These are phyloP conservation scores for Rhazya stricta DNA, from an alignment of 257 asterid genomes.

Conservation along the genomic window DNA sequence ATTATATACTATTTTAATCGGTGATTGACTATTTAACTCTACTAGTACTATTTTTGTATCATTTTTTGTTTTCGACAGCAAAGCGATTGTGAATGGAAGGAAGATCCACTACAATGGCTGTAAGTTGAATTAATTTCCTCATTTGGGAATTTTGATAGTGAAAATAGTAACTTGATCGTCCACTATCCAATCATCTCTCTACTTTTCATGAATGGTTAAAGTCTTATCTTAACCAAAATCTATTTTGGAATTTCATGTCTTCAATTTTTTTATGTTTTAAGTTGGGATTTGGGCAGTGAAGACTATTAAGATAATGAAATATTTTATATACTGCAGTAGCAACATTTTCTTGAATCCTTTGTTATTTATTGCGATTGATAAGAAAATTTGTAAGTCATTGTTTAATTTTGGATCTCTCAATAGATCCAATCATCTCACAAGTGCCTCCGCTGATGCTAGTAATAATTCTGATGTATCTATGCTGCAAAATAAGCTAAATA, in stretches of 20 bases:
- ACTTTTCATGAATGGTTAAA: neutral
- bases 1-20: too few species aligned
- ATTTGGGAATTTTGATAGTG: neutral
- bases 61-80: neutral
- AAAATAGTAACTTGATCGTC: neutral
- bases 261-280: too few species aligned
- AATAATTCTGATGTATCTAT: too few species aligned
- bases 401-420: neutral
- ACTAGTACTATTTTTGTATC: too few species aligned
- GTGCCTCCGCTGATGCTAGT: neutral
- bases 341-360: too few species aligned
- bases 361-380: too few species aligned
- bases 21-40: neutral
- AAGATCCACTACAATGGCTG: neutral
- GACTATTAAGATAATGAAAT: neutral
- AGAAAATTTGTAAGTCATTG: neutral
- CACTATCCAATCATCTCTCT: neutral
- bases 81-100: neutral
- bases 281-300: neutral
- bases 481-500: neutral
- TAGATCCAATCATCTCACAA: neutral
- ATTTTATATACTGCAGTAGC: too few species aligned
- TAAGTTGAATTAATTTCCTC: neutral
- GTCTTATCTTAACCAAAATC: too few species aligned
- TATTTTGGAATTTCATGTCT: too few species aligned